Evolutionary conservation across 192 early-diverging fungal species (phyloP), one percentile per base, ranked within the genome.

Genomic region (Phlyctochytrium planicorne): DNA sequence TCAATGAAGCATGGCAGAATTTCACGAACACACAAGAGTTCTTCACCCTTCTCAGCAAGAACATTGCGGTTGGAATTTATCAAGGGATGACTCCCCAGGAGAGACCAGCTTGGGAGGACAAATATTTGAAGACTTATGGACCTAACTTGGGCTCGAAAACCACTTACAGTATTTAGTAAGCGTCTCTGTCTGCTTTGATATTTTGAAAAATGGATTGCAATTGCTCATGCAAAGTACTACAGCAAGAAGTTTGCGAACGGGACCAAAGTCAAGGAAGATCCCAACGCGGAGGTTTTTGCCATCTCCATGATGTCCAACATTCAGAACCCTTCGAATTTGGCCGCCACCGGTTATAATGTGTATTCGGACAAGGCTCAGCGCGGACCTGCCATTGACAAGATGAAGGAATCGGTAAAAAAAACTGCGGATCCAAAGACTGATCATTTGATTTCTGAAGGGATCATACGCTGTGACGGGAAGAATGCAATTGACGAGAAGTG

Each of bases 131-230:
- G 25, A 25, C 55, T 12, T 57, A 57, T 29, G 55, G 55, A 10
- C 20, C 20, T 27, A 57, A 57, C 55, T 20, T 57, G 10, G 55
- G 55, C 10, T 57, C 55, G 25, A 57, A 25, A 10, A 57, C 55
- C 6, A 57, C 10, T 29, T 57, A 24, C 55, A 25, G 14, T 10
- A 25, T 57, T 27, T 57, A 57, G 55, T 57, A 29, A 14, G 55
- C n/a, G n/a, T n/a, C 40, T n/a, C n/a, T n/a, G n/a, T n/a, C n/a
- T n/a, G n/a, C n/a, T n/a, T n/a, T n/a, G n/a, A n/a, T n/a, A 24
- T 10, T 50, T 50, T n/a, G n/a, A n/a, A n/a, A n/a, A n/a, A n/a
- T n/a, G n/a, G n/a, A n/a, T n/a, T n/a, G n/a, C n/a, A n/a, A n/a
- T n/a, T n/a, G n/a, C n/a, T n/a, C n/a, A n/a, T n/a, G n/a, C n/a